Evolutionary conservation across 306 rosid species (phyloP), one percentile per base, ranked within the genome.

Genomic region (Notholithocarpus densiflorus): DNA sequence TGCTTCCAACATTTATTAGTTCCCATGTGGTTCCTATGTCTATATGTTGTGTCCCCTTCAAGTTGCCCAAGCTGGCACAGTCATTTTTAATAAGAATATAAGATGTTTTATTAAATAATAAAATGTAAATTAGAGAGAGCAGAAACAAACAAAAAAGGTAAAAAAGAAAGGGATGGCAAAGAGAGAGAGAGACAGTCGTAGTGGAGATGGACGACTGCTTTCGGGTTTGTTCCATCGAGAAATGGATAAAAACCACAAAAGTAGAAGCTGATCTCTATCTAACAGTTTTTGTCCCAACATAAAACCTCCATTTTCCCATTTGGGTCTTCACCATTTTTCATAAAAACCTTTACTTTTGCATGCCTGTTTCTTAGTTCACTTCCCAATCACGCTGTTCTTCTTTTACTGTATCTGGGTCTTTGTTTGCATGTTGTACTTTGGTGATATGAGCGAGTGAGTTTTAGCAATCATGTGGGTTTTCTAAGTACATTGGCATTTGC

Each of bases 401-500:
- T 72, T 32, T 80, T 27, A 71, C 62, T 76, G 43, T 69, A 51
- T 83, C 79, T 55, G 34, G 72, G 77, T 81, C 73, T 59, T 52
- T 32, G 31, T 45, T 72, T 61, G 43, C 14, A 37, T 59, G 24
- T 23, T 80, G 52, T 75, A 45, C 79, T 80, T 75, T 51, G 52
- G 53, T 57, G 75, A 3, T 23, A 61, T 2, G 32, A 53, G 11
- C 51, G 15, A 20, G 48, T 73, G 65, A 2, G 70, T 48, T 75
- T 43, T 69, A 53, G 18, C 37, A 68, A 68, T 76, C 60, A 75
- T 64, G 76, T 45, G 77, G 78, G 60, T 23, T 57, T 57, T 40
- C 9, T 76, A 71, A 12, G 5, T 75, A 57, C 81, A 72, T 62
- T 86, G 80, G 84, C 83, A 31, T 62, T 86, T 70, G 64, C 77